Conservation (phyloP, 345 rosid genomes). For the Erysimum cheiranthoides region DNA sequence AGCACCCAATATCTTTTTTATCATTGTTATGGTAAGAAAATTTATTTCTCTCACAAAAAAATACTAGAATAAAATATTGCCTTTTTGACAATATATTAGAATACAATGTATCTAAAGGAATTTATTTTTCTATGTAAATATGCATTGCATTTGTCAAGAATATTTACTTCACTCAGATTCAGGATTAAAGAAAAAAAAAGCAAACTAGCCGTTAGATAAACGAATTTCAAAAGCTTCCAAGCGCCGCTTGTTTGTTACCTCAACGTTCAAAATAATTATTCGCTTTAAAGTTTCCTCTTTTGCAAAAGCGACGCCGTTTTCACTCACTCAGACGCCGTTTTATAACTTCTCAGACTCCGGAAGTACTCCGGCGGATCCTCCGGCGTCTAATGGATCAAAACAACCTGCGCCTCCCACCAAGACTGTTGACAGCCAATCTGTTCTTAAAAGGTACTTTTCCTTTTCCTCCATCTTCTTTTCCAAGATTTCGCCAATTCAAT, state of each 20-base stretch:
- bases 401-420: conserved; percentile 60
- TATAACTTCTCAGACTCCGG: conserved; percentile 42
- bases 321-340: background rate
- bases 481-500: background rate
- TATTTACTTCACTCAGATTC: background rate
- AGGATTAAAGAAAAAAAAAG: background rate
- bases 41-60: background rate
- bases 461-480: background rate
- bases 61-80: background rate
- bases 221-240: conserved; percentile 20
- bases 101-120: background rate
- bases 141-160: background rate
- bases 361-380: conserved; percentile 61
- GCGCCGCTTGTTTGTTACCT: conserved; percentile 24
- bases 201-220: conserved; percentile 37
- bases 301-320: conserved; percentile 14
- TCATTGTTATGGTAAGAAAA: background rate
- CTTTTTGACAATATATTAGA: background rate
- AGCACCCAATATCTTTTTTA: background rate
- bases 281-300: conserved; percentile 2
- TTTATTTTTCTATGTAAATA: background rate
- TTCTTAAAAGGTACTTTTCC: conserved; percentile 56
- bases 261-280: conserved; percentile 30
- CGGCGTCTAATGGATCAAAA: conserved; percentile 54
- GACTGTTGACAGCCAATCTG: conserved; percentile 79